Percentiles rank a stretch among this genome's conserved stretches.
Conservation (phyloP, 345 rosid species). For the Brassica cretica region DNA sequence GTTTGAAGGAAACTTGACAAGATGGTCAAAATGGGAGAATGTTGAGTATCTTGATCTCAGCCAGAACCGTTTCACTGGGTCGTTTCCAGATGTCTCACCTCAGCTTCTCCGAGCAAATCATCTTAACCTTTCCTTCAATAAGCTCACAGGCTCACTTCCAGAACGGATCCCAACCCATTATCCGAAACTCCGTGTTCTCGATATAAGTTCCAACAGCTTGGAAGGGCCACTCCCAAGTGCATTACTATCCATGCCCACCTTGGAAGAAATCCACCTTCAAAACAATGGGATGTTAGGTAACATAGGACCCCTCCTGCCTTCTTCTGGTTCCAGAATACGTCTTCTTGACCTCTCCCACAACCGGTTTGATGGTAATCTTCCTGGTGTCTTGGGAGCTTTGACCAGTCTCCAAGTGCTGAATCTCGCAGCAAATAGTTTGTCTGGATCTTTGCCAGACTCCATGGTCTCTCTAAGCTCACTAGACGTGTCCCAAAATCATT, state of each 20-base stretch:
- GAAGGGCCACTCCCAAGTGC: constrained; percentile 64
- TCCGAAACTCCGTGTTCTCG: constrained; percentile 84
- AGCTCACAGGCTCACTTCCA: constrained; percentile 67
- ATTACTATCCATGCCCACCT: constrained; percentile 61
- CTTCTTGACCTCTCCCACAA: constrained; percentile 86
- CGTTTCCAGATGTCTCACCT: constrained; percentile 70
- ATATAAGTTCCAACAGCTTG: constrained; percentile 71
- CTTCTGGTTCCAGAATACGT: constrained; percentile 56
- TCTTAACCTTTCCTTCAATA: constrained; percentile 84
- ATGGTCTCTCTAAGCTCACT: constrained; percentile 62
- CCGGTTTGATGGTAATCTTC: constrained; percentile 66
- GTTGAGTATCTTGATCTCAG: constrained; percentile 91
- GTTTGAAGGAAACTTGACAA: constrained; percentile 75
- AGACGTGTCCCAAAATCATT: constrained; percentile 76
- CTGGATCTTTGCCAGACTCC: constrained; percentile 88
- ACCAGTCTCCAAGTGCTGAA: constrained; percentile 66
- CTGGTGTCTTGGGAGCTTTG: constrained; percentile 65
- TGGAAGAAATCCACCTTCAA: constrained; percentile 75
- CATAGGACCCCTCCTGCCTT: constrained; percentile 44
- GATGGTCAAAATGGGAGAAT: constrained; percentile 77
- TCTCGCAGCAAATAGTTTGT: constrained; percentile 77
- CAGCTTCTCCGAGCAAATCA: constrained; percentile 85
- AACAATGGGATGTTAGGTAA: constrained; percentile 67
- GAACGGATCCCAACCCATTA: constrained; percentile 56
- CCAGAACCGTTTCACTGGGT: constrained; percentile 67